These are phyloP conservation scores for Neolentinus lepideus DNA, from an alignment of 1,284 basidiomycete species.

Conservation along the genomic window DNA sequence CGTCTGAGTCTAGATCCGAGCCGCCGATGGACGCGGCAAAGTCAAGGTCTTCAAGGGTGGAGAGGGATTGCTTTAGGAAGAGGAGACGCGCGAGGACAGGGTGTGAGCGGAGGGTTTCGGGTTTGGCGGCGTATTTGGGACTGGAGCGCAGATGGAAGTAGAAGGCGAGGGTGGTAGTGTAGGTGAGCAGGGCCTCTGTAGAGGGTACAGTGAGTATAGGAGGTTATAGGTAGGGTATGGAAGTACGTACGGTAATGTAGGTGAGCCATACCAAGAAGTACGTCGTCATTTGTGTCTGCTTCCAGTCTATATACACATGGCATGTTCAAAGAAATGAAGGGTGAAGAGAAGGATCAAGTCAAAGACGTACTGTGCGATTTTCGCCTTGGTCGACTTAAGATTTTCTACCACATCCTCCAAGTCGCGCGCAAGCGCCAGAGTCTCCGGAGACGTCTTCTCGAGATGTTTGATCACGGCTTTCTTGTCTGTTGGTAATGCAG, in stretches of 20 bases:
- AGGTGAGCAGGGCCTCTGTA: constrained; percentile 83
- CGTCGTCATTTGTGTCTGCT: constrained; percentile 32
- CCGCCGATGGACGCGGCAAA: constrained; percentile 52
- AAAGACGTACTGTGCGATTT: constrained; percentile 50
- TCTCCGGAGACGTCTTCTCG: constrained; percentile 77
- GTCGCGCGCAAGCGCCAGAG: constrained; percentile 65
- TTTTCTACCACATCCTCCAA: constrained; percentile 63
- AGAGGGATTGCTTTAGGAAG: constrained; percentile 78
- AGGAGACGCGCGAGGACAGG: constrained; percentile 81
- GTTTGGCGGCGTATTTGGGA: constrained; percentile 53
- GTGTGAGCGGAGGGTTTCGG: constrained; percentile 63
- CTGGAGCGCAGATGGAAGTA: constrained; percentile 83
- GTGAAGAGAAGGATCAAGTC: background rate
- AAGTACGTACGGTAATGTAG: constrained; percentile 64
- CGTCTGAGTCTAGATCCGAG: constrained; percentile 25
- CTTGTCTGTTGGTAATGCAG: constrained; percentile 46
- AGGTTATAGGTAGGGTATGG: background rate
- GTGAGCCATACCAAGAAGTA: constrained; percentile 61
- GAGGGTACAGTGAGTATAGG: background rate
- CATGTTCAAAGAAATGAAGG: constrained; percentile 1
- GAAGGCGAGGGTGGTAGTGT: constrained; percentile 87
- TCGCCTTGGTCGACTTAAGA: constrained; percentile 46
- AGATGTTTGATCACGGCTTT: constrained; percentile 65
- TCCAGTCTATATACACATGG: constrained; percentile 33
- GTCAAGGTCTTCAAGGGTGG: constrained; percentile 78